Evolutionary conservation across 1,139 yeast species (phyloP).

Genomic region (Geotrichum bryndzae): DNA sequence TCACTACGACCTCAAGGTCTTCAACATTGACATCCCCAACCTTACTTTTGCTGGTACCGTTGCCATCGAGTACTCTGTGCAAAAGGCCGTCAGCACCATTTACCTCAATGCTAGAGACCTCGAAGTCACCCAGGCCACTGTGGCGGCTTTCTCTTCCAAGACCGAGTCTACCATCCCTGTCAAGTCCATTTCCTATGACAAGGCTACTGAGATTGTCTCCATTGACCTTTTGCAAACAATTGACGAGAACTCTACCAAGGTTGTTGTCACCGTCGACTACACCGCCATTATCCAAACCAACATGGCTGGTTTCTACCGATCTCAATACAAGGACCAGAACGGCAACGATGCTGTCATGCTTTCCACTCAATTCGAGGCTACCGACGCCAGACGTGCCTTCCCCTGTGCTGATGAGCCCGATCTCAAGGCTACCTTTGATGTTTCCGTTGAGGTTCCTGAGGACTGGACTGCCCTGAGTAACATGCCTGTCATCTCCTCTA

Average conservation of each 20-base stretch:
- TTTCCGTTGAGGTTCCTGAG: slow-evolving; percentile 55
- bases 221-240: slow-evolving; percentile 27
- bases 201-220: slow-evolving; percentile 34
- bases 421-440: slow-evolving; percentile 69
- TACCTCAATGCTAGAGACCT: slow-evolving; percentile 31
- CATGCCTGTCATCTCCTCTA: slow-evolving; percentile 61
- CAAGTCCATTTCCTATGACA: slow-evolving; percentile 23
- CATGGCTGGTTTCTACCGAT: slow-evolving; percentile 85
- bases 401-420: slow-evolving; percentile 89
- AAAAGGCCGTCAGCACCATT: slow-evolving; percentile 31
- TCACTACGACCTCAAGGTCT: slow-evolving; percentile 38
- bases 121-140: slow-evolving; percentile 20
- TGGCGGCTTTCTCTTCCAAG: slow-evolving; percentile 23
- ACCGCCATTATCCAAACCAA: slow-evolving; percentile 50
- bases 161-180: slow-evolving; percentile 24
- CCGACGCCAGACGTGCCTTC: slow-evolving; percentile 86
- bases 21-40: slow-evolving; percentile 43
- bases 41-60: slow-evolving; percentile 50
- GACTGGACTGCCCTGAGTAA: slow-evolving; percentile 67
- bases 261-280: slow-evolving; percentile 40
- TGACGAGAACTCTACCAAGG: slow-evolving; percentile 26
- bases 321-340: slow-evolving; percentile 50
- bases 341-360: slow-evolving; percentile 63
- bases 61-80: slow-evolving; percentile 44
- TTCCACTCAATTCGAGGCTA: slow-evolving; percentile 84